phyloP scores from a whole-genome alignment of 345 rosid genomes.

The Aethionema arabicum region DNA sequence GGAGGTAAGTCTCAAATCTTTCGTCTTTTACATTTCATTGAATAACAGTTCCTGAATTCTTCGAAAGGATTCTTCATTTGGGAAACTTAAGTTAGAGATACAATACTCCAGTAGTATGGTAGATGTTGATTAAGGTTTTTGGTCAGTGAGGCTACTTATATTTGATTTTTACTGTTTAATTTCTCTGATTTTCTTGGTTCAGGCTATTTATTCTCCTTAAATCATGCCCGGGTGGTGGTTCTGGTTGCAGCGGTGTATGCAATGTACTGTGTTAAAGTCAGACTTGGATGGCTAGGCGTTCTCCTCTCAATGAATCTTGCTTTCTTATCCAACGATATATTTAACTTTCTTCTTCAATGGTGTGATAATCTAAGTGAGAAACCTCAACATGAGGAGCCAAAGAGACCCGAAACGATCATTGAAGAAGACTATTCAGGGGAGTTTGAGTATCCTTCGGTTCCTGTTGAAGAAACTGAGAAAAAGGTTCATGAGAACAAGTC shows the following conservation, averaged over 20 bases:
- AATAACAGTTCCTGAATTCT: too few relatives aligned
- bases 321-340: conserved; percentile 77
- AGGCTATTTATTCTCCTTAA: conserved; percentile 93
- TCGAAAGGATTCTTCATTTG: too few relatives aligned
- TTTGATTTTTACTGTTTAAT: background rate
- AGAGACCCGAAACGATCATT: conserved; percentile 48
- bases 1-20: conserved; percentile 65
- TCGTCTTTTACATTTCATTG: background rate
- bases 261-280: conserved; percentile 79
- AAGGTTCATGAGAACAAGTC: conserved; percentile 65
- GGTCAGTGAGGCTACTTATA: background rate
- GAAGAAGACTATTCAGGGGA: conserved; percentile 70
- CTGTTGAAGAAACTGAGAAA: conserved; percentile 45
- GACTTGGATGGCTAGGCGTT: conserved; percentile 93
- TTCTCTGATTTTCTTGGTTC: conserved; percentile 35
- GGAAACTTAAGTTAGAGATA: too few relatives aligned
- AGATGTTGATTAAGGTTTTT: conserved; percentile 2
- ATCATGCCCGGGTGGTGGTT: conserved; percentile 88
- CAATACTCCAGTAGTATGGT: conserved; percentile 1
- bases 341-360: conserved; percentile 72
- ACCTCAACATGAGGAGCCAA: conserved; percentile 56
- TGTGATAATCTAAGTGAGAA: conserved; percentile 75
- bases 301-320: conserved; percentile 82
- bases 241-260: conserved; percentile 68
- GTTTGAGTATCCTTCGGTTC: conserved; percentile 53